Evolutionary conservation across 768 basidiomycete genomes (phyloP), one percentile per base, ranked within the genome.

Genomic region (Fomitopsis pulvina): DNA sequence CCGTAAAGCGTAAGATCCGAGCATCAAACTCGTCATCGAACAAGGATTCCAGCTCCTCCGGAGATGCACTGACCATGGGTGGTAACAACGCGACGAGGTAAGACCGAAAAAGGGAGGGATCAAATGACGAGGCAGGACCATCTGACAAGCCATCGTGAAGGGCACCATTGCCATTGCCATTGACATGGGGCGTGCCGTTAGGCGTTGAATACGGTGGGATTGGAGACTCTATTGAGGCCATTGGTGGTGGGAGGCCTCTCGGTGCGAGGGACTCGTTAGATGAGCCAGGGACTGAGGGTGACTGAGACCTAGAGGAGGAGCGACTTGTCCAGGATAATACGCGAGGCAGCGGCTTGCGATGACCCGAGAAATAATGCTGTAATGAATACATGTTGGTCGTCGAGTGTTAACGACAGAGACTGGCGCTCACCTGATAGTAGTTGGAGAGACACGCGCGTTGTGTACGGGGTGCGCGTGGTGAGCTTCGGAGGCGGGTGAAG

Each of bases 21-120:
- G 87, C 88, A 49, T 84, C 77, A 54, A 90, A 93, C 22, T 78
- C 77, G 46, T 77, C 74, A 58, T 89, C 84, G 56, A 92, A 83
- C 29, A 87, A 61, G 0, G 77, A 69, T 30, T 83, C 74, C 2
- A 93, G 70, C 48, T 92, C 89, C 34, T 73, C 70, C 0, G 72
- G 72, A 10, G 69, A 61, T 2, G 88, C 83, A n/a, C 81, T 89
- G n/a, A 94, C 75, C 1, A 92, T 76, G 10, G 89, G 85, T 1
- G 92, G 91, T 2, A 94, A 71, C 21, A 94, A 72, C 1, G 79
- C 71, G 37, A 78, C 69, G 26, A 93, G 72, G 67, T 92, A 93
- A 8, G 74, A 68, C 52, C 76, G 79, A 63, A 93, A 89, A 50
- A 84, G 66, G 25, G 76, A 71, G 9, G 84, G 64, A 66, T 92